Evolutionary conservation across 495 filamentous ascomycete species (phyloP), one percentile per base, ranked within the genome.

Genomic region (Recurvomyces mirabilis): DNA sequence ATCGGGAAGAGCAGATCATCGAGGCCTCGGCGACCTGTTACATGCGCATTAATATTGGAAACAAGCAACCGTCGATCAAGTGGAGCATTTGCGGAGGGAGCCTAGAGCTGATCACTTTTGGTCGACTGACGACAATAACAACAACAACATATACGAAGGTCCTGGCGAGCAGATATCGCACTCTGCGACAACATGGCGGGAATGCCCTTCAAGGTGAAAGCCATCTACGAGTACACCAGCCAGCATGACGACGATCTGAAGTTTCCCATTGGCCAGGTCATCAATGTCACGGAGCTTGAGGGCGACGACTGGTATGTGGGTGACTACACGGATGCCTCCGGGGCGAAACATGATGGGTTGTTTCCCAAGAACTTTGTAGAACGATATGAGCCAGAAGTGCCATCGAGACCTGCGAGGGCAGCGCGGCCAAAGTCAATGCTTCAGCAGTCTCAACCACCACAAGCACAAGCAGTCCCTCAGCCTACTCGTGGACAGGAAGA

Each of bases 351-450:
- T 51, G 82, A 94, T 58, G 91, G 91, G 25, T 82, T 98, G 44
- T 98, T 98, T 66, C 91, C 91, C 12, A 81, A 78, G 57, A 98
- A 96, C 65, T 98, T 98, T 54, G 93, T 98, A 40, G 89, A 98
- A 63, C 79, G 80, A 60, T 93, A 84, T 60, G 87, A 94, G 52
- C 91, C 93, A 19, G 83, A 80, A 47, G 81, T 87, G 46, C 91
- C 91, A 43, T 85, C 88, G 24, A 78, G 91, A 31, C 91, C 91
- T 33, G 68, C 76, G 14, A 76, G 91, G 45, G 65, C 70, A 3
- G 67, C 65, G 17, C 79, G 84, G 32, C 70, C 77, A 38, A 94
- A 82, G 69, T 88, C 77, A 61, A 85, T 93, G 48, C 46, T 61
- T 12, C 71, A 74, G 23, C 49, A 57, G 55, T 54, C 33, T 18